phyloP scores from a whole-genome alignment of 192 early-diverging fungal genomes.

The Phycomyces blakesleeanus region DNA sequence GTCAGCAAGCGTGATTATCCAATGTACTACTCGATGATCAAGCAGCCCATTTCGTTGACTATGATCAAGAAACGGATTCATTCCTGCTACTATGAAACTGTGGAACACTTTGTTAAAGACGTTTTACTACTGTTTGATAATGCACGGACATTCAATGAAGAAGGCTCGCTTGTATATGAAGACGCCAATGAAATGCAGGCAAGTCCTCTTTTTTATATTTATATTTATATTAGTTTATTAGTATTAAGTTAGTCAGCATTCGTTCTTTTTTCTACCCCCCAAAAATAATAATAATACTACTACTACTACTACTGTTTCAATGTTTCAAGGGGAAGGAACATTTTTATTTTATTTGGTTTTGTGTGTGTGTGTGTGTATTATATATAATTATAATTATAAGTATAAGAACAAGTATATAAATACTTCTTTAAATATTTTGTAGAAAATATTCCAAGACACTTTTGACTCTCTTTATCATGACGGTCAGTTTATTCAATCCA shows the following conservation, averaged over 20 bases:
- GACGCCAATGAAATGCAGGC: slow-evolving; percentile 71
- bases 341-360: too few species aligned
- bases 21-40: slow-evolving; percentile 88
- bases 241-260: too few species aligned
- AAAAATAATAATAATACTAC: too few species aligned
- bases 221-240: too few species aligned
- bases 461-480: not conserved
- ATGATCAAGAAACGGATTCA: slow-evolving; percentile 77
- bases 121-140: slow-evolving; percentile 88
- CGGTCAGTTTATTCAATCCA: not conserved
- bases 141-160: slow-evolving; percentile 88
- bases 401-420: too few species aligned
- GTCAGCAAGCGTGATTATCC: slow-evolving; percentile 74
- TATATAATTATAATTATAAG: too few species aligned
- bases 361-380: too few species aligned
- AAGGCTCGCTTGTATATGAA: slow-evolving; percentile 86
- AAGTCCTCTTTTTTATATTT: slow-evolving; percentile 14
- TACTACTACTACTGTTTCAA: too few species aligned
- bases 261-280: too few species aligned
- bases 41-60: slow-evolving; percentile 85
- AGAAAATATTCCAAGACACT: not conserved
- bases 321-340: too few species aligned
- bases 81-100: slow-evolving; percentile 60
- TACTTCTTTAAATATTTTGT: not conserved
- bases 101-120: slow-evolving; percentile 71